Evolutionary conservation across 2,329 filamentous ascomycete species (phyloP).

Genomic region (Xylaria hypoxylon): DNA sequence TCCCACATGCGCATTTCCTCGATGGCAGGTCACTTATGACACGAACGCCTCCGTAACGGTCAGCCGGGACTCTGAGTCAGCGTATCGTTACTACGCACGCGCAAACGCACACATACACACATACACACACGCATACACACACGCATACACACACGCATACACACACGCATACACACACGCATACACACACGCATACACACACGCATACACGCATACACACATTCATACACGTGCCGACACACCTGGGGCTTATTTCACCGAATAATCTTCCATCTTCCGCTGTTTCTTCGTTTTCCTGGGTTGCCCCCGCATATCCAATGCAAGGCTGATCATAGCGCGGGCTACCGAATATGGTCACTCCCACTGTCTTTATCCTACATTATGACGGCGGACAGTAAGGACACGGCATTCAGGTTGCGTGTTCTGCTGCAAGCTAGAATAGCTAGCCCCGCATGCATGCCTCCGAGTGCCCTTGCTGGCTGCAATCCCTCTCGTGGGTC

Average conservation of each 20-base stretch:
- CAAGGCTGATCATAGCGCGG: slow-evolving; percentile 29
- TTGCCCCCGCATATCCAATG: slow-evolving; percentile 24
- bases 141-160: background rate
- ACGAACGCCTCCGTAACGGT: slow-evolving; percentile 28
- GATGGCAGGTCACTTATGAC: slow-evolving; percentile 23
- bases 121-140: background rate
- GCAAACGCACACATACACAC: slow-evolving; percentile 12
- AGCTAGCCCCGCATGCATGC: slow-evolving; percentile 11
- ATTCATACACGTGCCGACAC: slow-evolving; percentile 6
- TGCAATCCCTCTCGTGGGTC: slow-evolving; percentile 19
- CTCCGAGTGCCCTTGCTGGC: slow-evolving; percentile 1
- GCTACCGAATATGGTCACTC: slow-evolving; percentile 24
- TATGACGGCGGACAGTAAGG: slow-evolving; percentile 1
- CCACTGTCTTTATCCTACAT: slow-evolving; percentile 10
- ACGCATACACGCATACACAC: background rate
- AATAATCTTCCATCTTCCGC: background rate
- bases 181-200: slow-evolving; percentile 5
- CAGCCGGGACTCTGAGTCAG: slow-evolving; percentile 31
- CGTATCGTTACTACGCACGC: slow-evolving; percentile 19
- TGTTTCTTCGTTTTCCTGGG: slow-evolving; percentile 16
- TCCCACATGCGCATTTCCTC: slow-evolving; percentile 17
- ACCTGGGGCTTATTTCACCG: slow-evolving; percentile 8
- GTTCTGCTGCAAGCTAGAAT: slow-evolving; percentile 13
- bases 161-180: background rate
- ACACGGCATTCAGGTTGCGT: slow-evolving; percentile 11